These are phyloP conservation scores for Penicillium dipodomyicola DNA, from an alignment of 495 filamentous ascomycete species.

Conservation along the genomic window DNA sequence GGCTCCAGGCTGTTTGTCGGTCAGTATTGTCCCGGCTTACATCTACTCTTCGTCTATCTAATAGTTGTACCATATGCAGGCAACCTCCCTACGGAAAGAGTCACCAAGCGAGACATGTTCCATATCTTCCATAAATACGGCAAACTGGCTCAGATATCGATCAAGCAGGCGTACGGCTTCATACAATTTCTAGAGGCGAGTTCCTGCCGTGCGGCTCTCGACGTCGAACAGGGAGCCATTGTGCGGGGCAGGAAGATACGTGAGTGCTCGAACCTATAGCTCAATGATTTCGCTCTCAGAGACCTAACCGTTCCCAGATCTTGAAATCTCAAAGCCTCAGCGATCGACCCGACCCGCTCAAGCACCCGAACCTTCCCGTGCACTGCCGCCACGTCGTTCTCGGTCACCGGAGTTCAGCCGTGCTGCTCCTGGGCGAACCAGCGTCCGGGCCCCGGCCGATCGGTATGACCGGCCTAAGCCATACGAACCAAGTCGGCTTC, in stretches of 20 bases:
- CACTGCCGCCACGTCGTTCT: conserved; percentile 53
- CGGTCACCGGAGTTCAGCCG: conserved; percentile 69
- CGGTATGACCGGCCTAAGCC: conserved; percentile 40
- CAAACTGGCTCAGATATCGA: conserved; percentile 87
- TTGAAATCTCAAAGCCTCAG: conserved; percentile 90
- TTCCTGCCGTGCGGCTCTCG: conserved; percentile 70
- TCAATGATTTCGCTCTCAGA: not conserved
- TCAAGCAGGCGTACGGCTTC: conserved; percentile 96
- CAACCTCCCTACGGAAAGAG: conserved; percentile 88
- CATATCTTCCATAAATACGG: conserved; percentile 85
- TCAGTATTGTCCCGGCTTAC: conserved; percentile 43
- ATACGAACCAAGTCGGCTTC: conserved; percentile 37
- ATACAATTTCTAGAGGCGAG: conserved; percentile 82
- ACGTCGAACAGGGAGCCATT: conserved; percentile 71
- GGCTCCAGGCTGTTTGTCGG: conserved; percentile 89
- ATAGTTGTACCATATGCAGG: conserved; percentile 51
- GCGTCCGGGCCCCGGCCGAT: conserved; percentile 35
- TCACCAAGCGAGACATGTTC: conserved; percentile 91
- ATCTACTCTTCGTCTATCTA: not conserved
- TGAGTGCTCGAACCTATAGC: conserved; percentile 51
- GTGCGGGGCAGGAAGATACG: conserved; percentile 86
- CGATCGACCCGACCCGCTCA: conserved; percentile 62
- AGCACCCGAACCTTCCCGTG: conserved; percentile 36
- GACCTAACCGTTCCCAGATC: conserved; percentile 53
- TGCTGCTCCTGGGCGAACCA: conserved; percentile 41